These are phyloP conservation scores for Phylloporus sp. DNA, from an alignment of 768 basidiomycete genomes.

Conservation along the genomic window DNA sequence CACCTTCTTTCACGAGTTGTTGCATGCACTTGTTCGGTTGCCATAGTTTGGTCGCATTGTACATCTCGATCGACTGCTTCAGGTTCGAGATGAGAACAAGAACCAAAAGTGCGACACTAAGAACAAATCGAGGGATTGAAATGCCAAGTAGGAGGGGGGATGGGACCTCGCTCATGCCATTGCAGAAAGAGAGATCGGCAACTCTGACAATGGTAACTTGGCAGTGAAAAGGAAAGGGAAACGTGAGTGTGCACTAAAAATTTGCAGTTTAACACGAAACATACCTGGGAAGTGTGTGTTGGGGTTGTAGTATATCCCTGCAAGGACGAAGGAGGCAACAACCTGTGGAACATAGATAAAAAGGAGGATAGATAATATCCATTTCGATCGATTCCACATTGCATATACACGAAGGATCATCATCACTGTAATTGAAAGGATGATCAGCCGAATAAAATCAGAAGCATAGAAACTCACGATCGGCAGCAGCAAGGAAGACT, in stretches of 20 bases:
- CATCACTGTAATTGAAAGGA: slow-evolving; percentile 1
- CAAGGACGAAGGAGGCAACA: not conserved
- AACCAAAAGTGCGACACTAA: not conserved
- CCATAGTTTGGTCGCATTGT: slow-evolving; percentile 1
- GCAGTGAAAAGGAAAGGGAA: not conserved
- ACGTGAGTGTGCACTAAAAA: not conserved
- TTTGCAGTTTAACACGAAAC: not conserved
- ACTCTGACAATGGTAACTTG: not conserved
- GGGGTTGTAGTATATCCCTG: slow-evolving; percentile 6
- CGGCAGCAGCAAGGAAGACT: slow-evolving; percentile 7
- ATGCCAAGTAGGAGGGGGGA: not conserved
- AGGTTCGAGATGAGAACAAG: slow-evolving; percentile 1
- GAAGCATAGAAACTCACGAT: slow-evolving; percentile 1
- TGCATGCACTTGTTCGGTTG: not conserved
- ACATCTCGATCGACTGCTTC: slow-evolving; percentile 1
- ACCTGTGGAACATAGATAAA: not conserved
- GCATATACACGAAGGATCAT: slow-evolving; percentile 16
- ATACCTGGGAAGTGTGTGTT: slow-evolving; percentile 1
- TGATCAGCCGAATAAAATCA: too few relatives aligned
- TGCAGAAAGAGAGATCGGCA: not conserved
- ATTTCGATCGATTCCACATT: slow-evolving; percentile 8
- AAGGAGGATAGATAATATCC: slow-evolving; percentile 1
- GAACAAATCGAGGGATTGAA: not conserved
- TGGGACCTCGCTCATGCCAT: not conserved
- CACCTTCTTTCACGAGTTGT: slow-evolving; percentile 1